Percentiles rank a stretch among this genome's conserved stretches.
phyloP scores from a whole-genome alignment of 2,329 filamentous ascomycete genomes.

The Cladosporium sp. region DNA sequence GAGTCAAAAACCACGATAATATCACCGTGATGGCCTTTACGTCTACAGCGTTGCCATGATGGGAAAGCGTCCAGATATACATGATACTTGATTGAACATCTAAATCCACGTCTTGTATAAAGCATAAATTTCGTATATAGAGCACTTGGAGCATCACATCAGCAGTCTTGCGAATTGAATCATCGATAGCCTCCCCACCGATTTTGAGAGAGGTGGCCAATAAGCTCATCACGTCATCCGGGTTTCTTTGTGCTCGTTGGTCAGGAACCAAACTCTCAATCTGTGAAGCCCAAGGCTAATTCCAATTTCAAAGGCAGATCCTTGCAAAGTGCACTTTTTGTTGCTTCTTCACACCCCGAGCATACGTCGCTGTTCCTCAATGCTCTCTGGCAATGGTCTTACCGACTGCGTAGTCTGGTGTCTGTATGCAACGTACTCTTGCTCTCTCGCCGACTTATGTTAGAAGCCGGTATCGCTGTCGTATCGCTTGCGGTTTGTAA shows the following conservation, averaged over 20 bases:
- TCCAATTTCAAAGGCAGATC: not conserved
- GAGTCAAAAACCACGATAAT: conserved; percentile 7
- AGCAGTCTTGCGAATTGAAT: not conserved
- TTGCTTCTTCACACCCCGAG: not conserved
- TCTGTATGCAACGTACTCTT: not conserved
- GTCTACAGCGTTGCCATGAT: not conserved
- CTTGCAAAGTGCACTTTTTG: not conserved
- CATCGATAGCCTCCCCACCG: not conserved
- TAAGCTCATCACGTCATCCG: conserved; percentile 6
- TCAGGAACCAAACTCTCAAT: conserved; percentile 11
- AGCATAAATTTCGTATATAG: not conserved
- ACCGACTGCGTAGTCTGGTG: not conserved
- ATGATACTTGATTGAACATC: not conserved
- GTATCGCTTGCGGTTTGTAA: not conserved
- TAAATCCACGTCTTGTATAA: not conserved
- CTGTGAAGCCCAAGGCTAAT: conserved; percentile 4
- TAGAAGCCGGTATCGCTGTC: conserved; percentile 5
- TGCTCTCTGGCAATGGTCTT: not conserved
- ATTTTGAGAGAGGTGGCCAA: conserved; percentile 7
- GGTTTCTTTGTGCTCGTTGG: not conserved
- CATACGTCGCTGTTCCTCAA: not conserved
- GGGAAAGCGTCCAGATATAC: not conserved
- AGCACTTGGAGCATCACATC: not conserved
- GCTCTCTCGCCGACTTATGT: not conserved
- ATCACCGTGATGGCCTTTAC: not conserved